phyloP scores from a whole-genome alignment of 2,329 filamentous ascomycete species.

The Juglanconis oblonga region DNA sequence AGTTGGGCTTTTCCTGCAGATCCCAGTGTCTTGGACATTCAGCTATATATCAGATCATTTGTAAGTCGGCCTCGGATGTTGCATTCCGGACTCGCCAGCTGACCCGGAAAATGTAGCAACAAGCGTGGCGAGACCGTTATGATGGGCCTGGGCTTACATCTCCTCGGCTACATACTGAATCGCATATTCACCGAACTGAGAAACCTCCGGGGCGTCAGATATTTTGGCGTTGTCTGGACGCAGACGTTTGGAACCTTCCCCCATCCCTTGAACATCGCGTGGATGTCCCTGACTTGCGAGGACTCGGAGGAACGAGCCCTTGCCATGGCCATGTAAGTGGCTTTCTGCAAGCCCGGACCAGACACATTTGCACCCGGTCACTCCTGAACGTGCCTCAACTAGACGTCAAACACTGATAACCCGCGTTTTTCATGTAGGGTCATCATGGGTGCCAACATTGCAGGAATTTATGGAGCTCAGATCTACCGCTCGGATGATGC shows the following conservation, averaged over 20 bases:
- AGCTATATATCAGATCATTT: slow-evolving; percentile 50
- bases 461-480: slow-evolving; percentile 59
- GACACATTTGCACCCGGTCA: not conserved
- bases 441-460: slow-evolving; percentile 61
- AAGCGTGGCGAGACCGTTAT: slow-evolving; percentile 52
- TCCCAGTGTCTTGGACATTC: slow-evolving; percentile 49
- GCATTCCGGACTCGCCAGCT: not conserved
- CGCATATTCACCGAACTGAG: slow-evolving; percentile 46
- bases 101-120: slow-evolving; percentile 29
- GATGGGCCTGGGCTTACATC: slow-evolving; percentile 41
- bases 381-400: not conserved
- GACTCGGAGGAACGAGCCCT: slow-evolving; percentile 57
- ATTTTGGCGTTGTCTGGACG: slow-evolving; percentile 56
- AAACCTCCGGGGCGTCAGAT: slow-evolving; percentile 38
- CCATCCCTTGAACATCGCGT: slow-evolving; percentile 43
- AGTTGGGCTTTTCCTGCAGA: slow-evolving; percentile 46
- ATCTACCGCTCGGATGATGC: slow-evolving; percentile 53
- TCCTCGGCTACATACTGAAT: slow-evolving; percentile 53
- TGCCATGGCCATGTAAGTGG: slow-evolving; percentile 52
- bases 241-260: slow-evolving; percentile 53
- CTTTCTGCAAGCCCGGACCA: not conserved
- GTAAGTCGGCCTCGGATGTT: slow-evolving; percentile 31
- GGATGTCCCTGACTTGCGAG: slow-evolving; percentile 46
- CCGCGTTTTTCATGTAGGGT: not conserved
- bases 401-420: not conserved